Base-by-base conservation (phyloP, 768 basidiomycete species). In the Lactarius tabidus region DNA sequence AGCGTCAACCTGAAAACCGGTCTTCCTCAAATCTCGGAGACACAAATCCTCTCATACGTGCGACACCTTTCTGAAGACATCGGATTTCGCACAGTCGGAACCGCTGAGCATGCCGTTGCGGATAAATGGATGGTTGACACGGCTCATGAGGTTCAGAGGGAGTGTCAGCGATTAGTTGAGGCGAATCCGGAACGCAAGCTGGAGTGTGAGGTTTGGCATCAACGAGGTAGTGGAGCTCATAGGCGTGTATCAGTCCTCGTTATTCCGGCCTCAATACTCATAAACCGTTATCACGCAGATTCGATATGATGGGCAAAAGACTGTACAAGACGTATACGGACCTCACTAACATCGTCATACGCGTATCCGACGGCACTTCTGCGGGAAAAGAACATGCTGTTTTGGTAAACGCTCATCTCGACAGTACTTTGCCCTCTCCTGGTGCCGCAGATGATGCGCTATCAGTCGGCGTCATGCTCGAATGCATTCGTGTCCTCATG, bases 131-230 rank as follows among this genome's bases (percentile, higher is more conserved):
- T 96, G 82, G 71, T 87, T 26, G 76, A 83, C 54, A 84, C 89
- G 70, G 88, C 89, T 2, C 77, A 86, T 59, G 78, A 79, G 52
- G 74, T 95, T 41, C 79, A 86, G 71, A 74, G 75, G 38, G 75
- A 85, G 59, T 95, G 95, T 72, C 85, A 89, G 53, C 75, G 76
- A 56, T 75, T 84, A 65, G 64, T 73, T 15, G 71, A 67, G 41
- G 71, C 66, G 14, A 65, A 69, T 28, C 71, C 67, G 0, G 77
- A 70, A 4, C 77, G 87, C 55, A 87, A 87, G 53, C 77, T 96
- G n/a, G 81, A 95, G 72, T 95, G 96, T 71, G 93, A 97, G 72
- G 86, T 95, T 0, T 96, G 92, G 90, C 80, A 88, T 63, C 95
- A 97, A 75, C 82, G 88, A 70, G 94, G 95, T 2, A 91, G 86